Base-by-base conservation (phyloP, 352 stramenopile genomes). In the Globisporangium cederbergense region DNA sequence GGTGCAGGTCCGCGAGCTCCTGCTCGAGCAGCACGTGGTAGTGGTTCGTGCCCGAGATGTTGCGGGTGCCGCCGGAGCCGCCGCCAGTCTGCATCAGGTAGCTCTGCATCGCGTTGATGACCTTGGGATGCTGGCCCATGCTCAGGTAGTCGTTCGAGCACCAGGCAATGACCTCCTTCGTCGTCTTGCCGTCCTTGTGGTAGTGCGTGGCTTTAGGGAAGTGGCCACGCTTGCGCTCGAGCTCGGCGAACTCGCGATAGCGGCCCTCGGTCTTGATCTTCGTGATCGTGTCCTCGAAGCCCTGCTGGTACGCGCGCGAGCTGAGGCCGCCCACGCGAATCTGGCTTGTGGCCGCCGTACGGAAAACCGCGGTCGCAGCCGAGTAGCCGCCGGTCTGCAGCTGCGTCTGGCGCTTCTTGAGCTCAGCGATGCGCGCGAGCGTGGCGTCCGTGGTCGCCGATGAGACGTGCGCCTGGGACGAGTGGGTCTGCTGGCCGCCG, bases 31-130 rank as follows among this genome's bases (percentile, higher is more conserved):
- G 62, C 47, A 96, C 88, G 74, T 97, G 90, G 74, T 96, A 93
- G 77, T 96, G 83, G 79, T 96, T 96, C 9, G 90, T 97, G 66
- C 90, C 90, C 22, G 81, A 93, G 64, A 97, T 97, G 76, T 97
- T 97, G 47, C 90, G 88, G 14, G 89, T 97, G 57, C 89, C 89
- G 56, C 90, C 89, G 8, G 86, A 87, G 30, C 90, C 90, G 20
- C 82, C 87, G 20, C 90, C 90, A 0, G 80, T 89, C 76, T 94
- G 88, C 55, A 89, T 70, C 3, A 96, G 64, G 55, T 85, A 94
- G 52, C 90, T 76, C 45, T 95, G 78, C 88, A 96, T 96, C 8
- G 90, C 79, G 0, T 62, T 72, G 46, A 97, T 77, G 16, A 97
- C 90, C 64, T 89, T 91, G 3, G 89, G 89, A 72, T 97, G 75